Conservation (phyloP, 352 stramenopile species). For the Pythium coloratum region DNA sequence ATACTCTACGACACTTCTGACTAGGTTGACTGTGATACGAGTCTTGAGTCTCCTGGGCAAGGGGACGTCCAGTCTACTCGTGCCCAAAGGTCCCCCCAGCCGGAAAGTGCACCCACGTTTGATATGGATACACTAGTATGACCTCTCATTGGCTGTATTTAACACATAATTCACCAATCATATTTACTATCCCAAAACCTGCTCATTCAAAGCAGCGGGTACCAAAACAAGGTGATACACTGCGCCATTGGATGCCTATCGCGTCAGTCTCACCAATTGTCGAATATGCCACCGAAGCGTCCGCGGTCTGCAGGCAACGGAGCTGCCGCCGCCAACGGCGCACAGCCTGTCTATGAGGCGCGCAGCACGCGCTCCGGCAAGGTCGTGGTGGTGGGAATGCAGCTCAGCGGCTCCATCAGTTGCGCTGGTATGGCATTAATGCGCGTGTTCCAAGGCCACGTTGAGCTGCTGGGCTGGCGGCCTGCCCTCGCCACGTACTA, state of each 20-base stretch:
- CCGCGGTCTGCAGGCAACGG: conserved; percentile 15
- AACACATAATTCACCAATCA: not conserved
- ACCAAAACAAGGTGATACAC: not conserved
- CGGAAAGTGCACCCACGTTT: not conserved
- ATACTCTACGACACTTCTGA: too few species aligned
- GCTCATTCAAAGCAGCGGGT: not conserved
- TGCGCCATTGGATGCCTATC: not conserved
- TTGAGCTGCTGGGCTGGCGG: conserved; percentile 68
- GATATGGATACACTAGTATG: not conserved
- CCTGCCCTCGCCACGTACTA: conserved; percentile 75
- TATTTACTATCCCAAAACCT: not conserved
- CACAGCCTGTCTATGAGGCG: conserved; percentile 34
- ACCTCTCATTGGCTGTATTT: not conserved
- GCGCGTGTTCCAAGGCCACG: conserved; percentile 79
- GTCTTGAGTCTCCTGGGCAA: too few species aligned
- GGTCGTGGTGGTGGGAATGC: conserved; percentile 68
- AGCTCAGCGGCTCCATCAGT: conserved; percentile 42
- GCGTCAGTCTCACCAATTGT: not conserved
- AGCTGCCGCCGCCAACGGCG: not conserved
- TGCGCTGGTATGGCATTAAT: conserved; percentile 78
- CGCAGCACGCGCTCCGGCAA: conserved; percentile 56
- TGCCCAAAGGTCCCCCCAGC: too few species aligned
- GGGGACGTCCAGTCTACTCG: too few species aligned
- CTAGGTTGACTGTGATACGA: too few species aligned
- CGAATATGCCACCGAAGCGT: conserved; percentile 26